phyloP scores from a whole-genome alignment of 177 flowering plant species.

The Vitis hybrid region DNA sequence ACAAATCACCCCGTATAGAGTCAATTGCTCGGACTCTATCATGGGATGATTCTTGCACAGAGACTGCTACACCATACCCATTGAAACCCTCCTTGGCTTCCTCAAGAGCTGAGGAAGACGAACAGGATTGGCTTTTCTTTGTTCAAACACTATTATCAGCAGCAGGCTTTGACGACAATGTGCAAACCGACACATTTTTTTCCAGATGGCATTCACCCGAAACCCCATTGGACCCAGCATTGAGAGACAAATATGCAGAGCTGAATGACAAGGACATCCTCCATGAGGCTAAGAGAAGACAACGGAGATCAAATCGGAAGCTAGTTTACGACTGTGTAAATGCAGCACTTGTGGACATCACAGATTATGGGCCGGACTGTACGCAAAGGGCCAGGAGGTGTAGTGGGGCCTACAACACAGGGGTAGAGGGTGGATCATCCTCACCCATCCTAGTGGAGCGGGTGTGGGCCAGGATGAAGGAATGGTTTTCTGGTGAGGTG shows the following conservation, averaged over 20 bases:
- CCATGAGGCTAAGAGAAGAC: conserved; percentile 66
- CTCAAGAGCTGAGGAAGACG: conserved; percentile 41
- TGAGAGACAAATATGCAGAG: conserved; percentile 50
- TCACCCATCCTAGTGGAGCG: conserved; percentile 34
- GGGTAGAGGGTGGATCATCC: conserved; percentile 13
- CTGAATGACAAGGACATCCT: conserved; percentile 36
- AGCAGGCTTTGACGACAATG: conserved; percentile 47
- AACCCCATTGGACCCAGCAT: conserved; percentile 63
- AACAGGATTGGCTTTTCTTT: conserved; percentile 50
- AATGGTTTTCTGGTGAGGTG: conserved; percentile 42
- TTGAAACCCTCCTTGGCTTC: conserved; percentile 20
- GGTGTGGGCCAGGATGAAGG: conserved; percentile 61
- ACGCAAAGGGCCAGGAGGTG: conserved; percentile 16
- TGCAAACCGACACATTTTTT: conserved; percentile 25
- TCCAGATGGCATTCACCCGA: conserved; percentile 68
- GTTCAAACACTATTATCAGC: conserved; percentile 57
- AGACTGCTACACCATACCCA: conserved; percentile 31
- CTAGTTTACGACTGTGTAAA: conserved; percentile 86
- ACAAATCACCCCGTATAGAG: conserved; percentile 79
- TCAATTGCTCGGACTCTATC: conserved; percentile 76
- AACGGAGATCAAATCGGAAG: conserved; percentile 57
- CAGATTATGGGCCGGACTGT: conserved; percentile 22
- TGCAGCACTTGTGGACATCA: conserved; percentile 56
- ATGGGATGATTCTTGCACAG: conserved; percentile 61
- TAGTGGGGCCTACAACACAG: conserved; percentile 9